phyloP scores from a whole-genome alignment of 441 rosid species.

The Theobroma grandiflorum region DNA sequence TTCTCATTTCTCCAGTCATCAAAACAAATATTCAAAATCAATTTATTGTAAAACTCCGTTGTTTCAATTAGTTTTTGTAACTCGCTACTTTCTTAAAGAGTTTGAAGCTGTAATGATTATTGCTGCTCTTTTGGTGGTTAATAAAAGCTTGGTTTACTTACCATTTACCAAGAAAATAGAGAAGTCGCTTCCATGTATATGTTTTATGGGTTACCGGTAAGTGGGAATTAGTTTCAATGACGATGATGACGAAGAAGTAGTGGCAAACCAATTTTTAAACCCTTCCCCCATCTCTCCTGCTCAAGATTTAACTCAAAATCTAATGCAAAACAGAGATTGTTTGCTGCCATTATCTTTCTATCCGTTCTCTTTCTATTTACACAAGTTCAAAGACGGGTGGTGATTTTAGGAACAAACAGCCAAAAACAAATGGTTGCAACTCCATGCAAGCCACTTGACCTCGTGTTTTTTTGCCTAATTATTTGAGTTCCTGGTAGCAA shows the following conservation, averaged over 20 bases:
- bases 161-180: background rate
- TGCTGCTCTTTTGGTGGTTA: background rate
- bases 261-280: conserved; percentile 35
- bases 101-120: background rate
- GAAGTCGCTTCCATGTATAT: background rate
- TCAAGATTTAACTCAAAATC: background rate
- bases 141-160: background rate
- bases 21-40: too few species aligned
- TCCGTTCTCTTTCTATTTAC: too few species aligned
- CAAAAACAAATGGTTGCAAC: too few species aligned
- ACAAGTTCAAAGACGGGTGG: too few species aligned
- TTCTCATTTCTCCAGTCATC: too few species aligned
- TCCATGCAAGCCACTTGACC: too few species aligned
- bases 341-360: background rate
- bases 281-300: conserved; percentile 37
- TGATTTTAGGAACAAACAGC: too few species aligned
- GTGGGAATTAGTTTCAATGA: background rate
- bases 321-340: background rate
- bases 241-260: conserved; percentile 40
- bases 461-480: too few species aligned
- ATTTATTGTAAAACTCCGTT: too few species aligned
- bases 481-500: too few species aligned
- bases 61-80: too few species aligned
- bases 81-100: too few species aligned
- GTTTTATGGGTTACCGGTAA: background rate